Base-by-base conservation (phyloP, 345 rosid genomes). In the Gossypium sturtianum region DNA sequence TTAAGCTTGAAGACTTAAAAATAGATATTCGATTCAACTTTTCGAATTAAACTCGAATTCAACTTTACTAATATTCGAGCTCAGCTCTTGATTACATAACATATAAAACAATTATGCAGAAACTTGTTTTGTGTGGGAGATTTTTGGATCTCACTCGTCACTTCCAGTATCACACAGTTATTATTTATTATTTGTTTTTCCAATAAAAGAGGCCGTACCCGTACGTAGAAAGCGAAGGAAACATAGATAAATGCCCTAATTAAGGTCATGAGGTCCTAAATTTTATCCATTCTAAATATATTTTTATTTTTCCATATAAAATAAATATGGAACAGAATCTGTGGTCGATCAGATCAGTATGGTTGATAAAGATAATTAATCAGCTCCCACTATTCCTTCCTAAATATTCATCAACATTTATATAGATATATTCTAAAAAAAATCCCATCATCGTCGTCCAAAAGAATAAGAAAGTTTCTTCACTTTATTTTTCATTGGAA, bases 401-500 rank as follows among this genome's bases (percentile, higher is more conserved):
- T 48, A 22, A 4, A 66, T 47, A 47, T 5, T 52, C 22, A 52
- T 52, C 19, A 16, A 52, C 41, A 5, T 34, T 34, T 34, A 34
- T 5, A 34, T 5, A 34, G 7, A 34, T 5, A 34, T 34, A 34
- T 34, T 34, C 19, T 79, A 75, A 22, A 60, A 70, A 76, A 82
- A 57, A 23, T 53, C 20, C 4, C 20, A 56, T 63, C 68, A 45
- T 47, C 22, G n/a, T 38, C 1, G 15, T 47, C 51, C 41, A 29
- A 62, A 9, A 34, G 44, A 53, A 72, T 3, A 20, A 1, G 16
- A 76, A 64, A 25, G 75, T 29, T n/a, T 22, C 12, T n/a, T 74
- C 44, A 10, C 65, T 64, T 73, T 56, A 57, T 23, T 34, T 34
- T 34, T 23, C 5, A 44, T 74, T 75, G 71, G 85, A 83, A 85